Base-by-base conservation (phyloP, 1,139 yeast genomes). In the Pichia norvegensis region DNA sequence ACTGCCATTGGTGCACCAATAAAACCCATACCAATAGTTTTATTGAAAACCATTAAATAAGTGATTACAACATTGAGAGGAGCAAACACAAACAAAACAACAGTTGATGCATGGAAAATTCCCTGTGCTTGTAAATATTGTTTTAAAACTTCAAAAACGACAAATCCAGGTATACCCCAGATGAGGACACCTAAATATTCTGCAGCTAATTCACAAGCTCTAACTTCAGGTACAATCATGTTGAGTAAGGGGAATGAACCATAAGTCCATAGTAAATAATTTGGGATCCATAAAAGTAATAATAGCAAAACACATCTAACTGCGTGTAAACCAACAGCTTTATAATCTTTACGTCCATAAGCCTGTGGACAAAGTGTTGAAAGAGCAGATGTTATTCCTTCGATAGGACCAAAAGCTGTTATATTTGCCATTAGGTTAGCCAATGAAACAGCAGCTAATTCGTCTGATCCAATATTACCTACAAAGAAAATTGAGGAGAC, bases 401-500 rank as follows among this genome's bases (percentile, higher is more conserved):
- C 86, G 51, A 82, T 78, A n/a, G 82, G 73, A 33, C 86, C 85
- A 54, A 80, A 78, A 0, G 85, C 85, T 3, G 85, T 74, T 41
- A 83, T 81, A 57, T 81, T 83, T 2, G 88, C 86, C 4, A 88
- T 77, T 82, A 83, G 79, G 29, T 85, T 76, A 10, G 85, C 78
- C 46, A 83, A 67, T 35, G 87, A 79, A 11, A 83, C 85, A 1
- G 85, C 86, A 4, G 81, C 87, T 50, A 85, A 68, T 61, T 84
- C 87, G 29, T 73, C 72, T 45, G 83, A 79, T 14, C 96, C 96
- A 46, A 86, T 67, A 58, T 84, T 82, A 9, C 95, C 95, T 13
- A 84, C 95, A 10, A 85, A 77, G 59, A 85, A 85, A 23, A 87
- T 85, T 0, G 94, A 82, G 0, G 95, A 90, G 44, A 86, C 83